Evolutionary conservation across 2,329 filamentous ascomycete genomes (phyloP).

Genomic region (Colletotrichum higginsianum): DNA sequence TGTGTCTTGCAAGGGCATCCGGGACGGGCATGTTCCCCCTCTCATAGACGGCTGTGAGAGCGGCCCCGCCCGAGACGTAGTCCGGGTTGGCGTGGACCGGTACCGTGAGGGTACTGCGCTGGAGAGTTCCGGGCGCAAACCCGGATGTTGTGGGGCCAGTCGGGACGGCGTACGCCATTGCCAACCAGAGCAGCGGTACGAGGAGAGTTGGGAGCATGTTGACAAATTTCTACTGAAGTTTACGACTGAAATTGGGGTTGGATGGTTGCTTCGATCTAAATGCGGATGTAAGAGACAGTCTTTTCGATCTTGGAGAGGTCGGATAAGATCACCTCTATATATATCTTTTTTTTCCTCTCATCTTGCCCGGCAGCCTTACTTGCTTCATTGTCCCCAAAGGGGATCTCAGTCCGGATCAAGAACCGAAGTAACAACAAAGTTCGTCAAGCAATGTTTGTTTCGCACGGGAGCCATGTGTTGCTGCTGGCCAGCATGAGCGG

Average conservation of each 20-base stretch:
- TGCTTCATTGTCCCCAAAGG: background rate
- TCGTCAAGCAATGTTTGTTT: constrained; percentile 16
- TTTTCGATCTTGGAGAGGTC: background rate
- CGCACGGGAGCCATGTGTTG: background rate
- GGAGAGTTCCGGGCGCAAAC: constrained; percentile 2
- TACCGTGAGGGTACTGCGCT: constrained; percentile 17
- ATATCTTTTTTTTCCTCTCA: background rate
- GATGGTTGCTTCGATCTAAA: background rate
- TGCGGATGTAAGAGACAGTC: background rate
- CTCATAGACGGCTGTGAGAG: constrained; percentile 32
- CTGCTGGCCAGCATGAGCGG: background rate
- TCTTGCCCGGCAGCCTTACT: background rate
- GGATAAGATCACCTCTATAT: background rate
- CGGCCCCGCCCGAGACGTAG: constrained; percentile 29
- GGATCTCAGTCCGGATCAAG: background rate
- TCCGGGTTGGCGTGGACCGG: constrained; percentile 32
- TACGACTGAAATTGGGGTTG: background rate
- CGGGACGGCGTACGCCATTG: constrained; percentile 15
- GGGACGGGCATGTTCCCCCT: constrained; percentile 37
- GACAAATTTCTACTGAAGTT: background rate
- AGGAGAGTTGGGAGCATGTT: constrained; percentile 6
- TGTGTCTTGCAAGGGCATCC: constrained; percentile 27
- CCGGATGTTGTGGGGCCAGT: background rate
- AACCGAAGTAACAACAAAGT: background rate
- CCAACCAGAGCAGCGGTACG: constrained; percentile 14